Percentiles rank a stretch among this genome's conserved stretches.
Evolutionary conservation across 1,284 basidiomycete species (phyloP).

Genomic region (Microbotryomycetes sp.): DNA sequence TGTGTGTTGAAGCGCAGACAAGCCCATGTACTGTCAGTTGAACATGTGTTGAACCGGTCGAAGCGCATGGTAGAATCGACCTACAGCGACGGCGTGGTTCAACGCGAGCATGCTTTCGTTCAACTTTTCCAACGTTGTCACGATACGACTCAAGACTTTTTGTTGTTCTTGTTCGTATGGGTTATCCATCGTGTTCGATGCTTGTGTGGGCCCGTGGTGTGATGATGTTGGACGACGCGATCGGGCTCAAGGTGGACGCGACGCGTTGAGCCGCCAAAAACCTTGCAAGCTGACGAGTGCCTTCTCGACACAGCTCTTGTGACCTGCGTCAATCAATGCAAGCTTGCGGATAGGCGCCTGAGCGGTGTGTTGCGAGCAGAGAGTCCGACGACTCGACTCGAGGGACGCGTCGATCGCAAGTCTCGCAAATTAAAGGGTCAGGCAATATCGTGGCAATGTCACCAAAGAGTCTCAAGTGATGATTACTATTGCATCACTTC

Average conservation of each 20-base stretch:
- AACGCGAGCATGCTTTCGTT: slow-evolving; percentile 32
- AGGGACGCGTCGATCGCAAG: too few relatives aligned
- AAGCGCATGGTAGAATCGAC: background rate
- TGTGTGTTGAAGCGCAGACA: background rate
- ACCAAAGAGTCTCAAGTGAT: too few relatives aligned
- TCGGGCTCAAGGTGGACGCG: background rate
- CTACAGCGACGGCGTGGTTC: slow-evolving; percentile 20
- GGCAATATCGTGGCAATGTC: too few relatives aligned
- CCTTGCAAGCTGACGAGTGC: too few relatives aligned
- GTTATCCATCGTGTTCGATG: slow-evolving; percentile 21
- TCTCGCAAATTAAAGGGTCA: too few relatives aligned
- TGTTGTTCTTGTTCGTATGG: slow-evolving; percentile 30
- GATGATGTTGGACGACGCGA: background rate
- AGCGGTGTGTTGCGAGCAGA: too few relatives aligned
- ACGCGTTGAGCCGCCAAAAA: background rate
- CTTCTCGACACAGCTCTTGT: too few relatives aligned
- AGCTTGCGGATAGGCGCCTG: too few relatives aligned
- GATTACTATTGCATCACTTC: too few relatives aligned
- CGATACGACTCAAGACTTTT: slow-evolving; percentile 22
- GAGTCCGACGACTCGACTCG: too few relatives aligned
- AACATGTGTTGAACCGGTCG: background rate
- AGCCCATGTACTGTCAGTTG: background rate
- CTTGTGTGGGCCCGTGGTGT: background rate
- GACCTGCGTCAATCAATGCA: too few relatives aligned
- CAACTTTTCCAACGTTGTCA: slow-evolving; percentile 29